phyloP scores from a whole-genome alignment of 1,284 basidiomycete genomes.

The Athelia sp. region DNA sequence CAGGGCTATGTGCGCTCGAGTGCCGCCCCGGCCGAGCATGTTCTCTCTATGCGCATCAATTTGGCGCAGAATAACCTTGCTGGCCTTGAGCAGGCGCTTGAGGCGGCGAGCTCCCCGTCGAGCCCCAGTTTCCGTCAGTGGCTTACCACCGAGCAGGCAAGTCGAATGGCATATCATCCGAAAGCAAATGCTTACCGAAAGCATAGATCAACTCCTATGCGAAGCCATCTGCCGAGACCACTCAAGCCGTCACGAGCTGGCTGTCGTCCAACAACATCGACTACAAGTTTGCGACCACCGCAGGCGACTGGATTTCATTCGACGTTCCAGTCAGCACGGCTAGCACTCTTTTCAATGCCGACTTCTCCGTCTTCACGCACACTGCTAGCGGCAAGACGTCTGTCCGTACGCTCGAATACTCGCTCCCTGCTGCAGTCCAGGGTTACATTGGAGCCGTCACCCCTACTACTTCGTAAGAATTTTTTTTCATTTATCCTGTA shows the following conservation, averaged over 20 bases:
- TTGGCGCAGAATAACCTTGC: conserved; percentile 15
- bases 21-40: not conserved
- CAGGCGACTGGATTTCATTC: conserved; percentile 37
- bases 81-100: conserved; percentile 29
- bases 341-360: conserved; percentile 30
- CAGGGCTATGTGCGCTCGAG: not conserved
- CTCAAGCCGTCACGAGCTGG: conserved; percentile 31
- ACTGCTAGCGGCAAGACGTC: conserved; percentile 21
- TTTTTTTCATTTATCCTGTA: not conserved
- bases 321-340: conserved; percentile 32
- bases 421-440: conserved; percentile 31
- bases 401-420: conserved; percentile 36
- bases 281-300: conserved; percentile 24
- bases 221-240: conserved; percentile 26
- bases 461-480: conserved; percentile 27
- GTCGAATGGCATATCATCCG: not conserved
- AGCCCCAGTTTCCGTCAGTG: conserved; percentile 25
- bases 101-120: conserved; percentile 23
- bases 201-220: conserved; percentile 32
- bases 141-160: conserved; percentile 24
- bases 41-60: not conserved
- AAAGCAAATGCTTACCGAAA: not conserved
- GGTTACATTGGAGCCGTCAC: conserved; percentile 35
- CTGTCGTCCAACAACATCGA: conserved; percentile 29
- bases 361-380: conserved; percentile 35